Conservation (phyloP, 2,329 filamentous ascomycete genomes). For the Pseudogymnoascus sp. region DNA sequence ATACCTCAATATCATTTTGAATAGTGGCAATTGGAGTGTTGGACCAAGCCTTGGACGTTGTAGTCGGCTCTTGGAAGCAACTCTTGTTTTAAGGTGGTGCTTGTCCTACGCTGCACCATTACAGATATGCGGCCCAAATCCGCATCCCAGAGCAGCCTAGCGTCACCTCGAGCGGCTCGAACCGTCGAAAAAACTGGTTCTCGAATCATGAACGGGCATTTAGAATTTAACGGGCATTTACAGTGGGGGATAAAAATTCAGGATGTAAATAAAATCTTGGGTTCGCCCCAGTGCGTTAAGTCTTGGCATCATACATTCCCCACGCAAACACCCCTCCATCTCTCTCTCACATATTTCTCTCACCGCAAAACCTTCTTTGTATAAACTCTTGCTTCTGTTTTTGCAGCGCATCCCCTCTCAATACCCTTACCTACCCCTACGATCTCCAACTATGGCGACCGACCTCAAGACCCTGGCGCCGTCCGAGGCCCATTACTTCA, state of each 20-base stretch:
- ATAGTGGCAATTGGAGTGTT: background rate
- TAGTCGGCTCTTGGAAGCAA: background rate
- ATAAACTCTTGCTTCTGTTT: background rate
- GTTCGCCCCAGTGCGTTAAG: background rate
- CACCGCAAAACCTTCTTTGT: background rate
- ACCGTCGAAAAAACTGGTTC: background rate
- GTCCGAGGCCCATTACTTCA: slow-evolving; percentile 98
- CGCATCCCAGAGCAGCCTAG: background rate
- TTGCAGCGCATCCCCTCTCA: background rate
- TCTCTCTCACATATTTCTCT: background rate
- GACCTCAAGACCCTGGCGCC: slow-evolving; percentile 68
- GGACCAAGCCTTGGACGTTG: background rate
- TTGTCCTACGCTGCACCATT: background rate
- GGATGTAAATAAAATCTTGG: background rate
- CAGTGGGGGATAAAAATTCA: background rate
- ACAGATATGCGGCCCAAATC: background rate
- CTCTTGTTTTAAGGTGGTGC: background rate
- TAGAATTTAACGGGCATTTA: background rate
- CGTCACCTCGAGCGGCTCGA: background rate
- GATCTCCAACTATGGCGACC: slow-evolving; percentile 4
- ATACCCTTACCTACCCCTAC: background rate
- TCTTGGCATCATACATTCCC: slow-evolving; percentile 2
- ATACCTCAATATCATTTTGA: slow-evolving; percentile 20
- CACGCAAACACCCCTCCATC: slow-evolving; percentile 1
- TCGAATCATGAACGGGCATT: background rate